Percentiles rank a stretch among this genome's conserved stretches.
Conservation (phyloP, 306 rosid species). For the Datisca glomerata region DNA sequence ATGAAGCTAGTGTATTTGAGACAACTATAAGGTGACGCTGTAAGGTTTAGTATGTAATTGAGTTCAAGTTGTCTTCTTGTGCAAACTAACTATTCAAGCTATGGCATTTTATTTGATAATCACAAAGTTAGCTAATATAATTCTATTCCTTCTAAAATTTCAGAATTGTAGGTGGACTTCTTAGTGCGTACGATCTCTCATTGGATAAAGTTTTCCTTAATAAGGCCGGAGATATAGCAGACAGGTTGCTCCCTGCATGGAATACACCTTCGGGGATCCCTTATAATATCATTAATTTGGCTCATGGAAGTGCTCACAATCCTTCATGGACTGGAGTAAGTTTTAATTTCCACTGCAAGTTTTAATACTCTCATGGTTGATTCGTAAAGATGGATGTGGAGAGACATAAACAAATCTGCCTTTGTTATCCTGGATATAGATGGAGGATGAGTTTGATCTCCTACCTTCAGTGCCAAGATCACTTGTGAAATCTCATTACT, state of each 20-base stretch:
- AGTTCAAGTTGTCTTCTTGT: conserved; percentile 24
- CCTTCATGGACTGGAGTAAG: conserved; percentile 95
- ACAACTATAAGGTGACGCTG: conserved; percentile 97
- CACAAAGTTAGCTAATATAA: conserved; percentile 2
- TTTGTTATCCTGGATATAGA: too few species aligned
- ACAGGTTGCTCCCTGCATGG: conserved; percentile 97
- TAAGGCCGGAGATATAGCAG: conserved; percentile 91
- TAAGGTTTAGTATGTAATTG: conserved; percentile 78
- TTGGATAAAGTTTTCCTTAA: conserved; percentile 76
- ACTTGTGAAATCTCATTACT: too few species aligned
- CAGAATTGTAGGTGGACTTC: conserved; percentile 99
- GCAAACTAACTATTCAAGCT: conserved; percentile 7
- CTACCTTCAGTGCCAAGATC: too few species aligned
- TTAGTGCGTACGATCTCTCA: conserved; percentile 94
- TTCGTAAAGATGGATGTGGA: too few species aligned
- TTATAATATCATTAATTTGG: conserved; percentile 81
- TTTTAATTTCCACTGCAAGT: too few species aligned
- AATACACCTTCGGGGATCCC: conserved; percentile 87
- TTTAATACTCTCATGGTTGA: too few species aligned
- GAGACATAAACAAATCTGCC: too few species aligned
- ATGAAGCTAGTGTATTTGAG: conserved; percentile 97
- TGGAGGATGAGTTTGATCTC: too few species aligned
- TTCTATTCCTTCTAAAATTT: conserved; percentile 22
- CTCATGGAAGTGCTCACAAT: conserved; percentile 68
- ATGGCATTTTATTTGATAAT: conserved; percentile 3